These are phyloP conservation scores for Niebla homalea DNA, from an alignment of 495 filamentous ascomycete genomes.

Conservation along the genomic window DNA sequence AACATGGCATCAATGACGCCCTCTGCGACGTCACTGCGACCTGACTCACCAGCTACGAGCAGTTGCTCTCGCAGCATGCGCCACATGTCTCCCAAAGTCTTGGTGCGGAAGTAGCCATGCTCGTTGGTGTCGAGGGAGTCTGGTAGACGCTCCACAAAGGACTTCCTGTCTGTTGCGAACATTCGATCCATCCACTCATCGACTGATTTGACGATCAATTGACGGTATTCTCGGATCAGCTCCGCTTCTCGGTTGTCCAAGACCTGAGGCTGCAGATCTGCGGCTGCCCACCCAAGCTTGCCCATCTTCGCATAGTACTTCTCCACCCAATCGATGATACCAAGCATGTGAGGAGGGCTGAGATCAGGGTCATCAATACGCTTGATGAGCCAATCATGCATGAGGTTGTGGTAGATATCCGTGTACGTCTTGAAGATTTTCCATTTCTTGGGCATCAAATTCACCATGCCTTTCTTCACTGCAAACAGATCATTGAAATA, in stretches of 20 bases:
- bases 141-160: slow-evolving; percentile 62
- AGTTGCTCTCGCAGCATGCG: slow-evolving; percentile 91
- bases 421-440: slow-evolving; percentile 85
- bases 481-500: slow-evolving; percentile 94
- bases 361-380: slow-evolving; percentile 71
- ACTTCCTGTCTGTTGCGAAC: slow-evolving; percentile 59
- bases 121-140: slow-evolving; percentile 75
- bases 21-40: slow-evolving; percentile 75
- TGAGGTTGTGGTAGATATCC: slow-evolving; percentile 77
- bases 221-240: slow-evolving; percentile 82
- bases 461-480: slow-evolving; percentile 78
- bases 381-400: slow-evolving; percentile 82
- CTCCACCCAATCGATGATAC: slow-evolving; percentile 87
- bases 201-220: slow-evolving; percentile 84
- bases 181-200: slow-evolving; percentile 97
- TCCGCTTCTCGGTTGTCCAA: slow-evolving; percentile 81
- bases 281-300: slow-evolving; percentile 64
- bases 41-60: slow-evolving; percentile 62
- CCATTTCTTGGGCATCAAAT: slow-evolving; percentile 92
- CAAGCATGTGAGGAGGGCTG: slow-evolving; percentile 63
- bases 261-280: slow-evolving; percentile 65
- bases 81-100: slow-evolving; percentile 88
- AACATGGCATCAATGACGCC: slow-evolving; percentile 93
- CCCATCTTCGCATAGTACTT: slow-evolving; percentile 94
- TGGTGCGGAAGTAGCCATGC: slow-evolving; percentile 77